Evolutionary conservation across 2,329 filamentous ascomycete genomes (phyloP).

Genomic region (Arthroderma uncinatum): DNA sequence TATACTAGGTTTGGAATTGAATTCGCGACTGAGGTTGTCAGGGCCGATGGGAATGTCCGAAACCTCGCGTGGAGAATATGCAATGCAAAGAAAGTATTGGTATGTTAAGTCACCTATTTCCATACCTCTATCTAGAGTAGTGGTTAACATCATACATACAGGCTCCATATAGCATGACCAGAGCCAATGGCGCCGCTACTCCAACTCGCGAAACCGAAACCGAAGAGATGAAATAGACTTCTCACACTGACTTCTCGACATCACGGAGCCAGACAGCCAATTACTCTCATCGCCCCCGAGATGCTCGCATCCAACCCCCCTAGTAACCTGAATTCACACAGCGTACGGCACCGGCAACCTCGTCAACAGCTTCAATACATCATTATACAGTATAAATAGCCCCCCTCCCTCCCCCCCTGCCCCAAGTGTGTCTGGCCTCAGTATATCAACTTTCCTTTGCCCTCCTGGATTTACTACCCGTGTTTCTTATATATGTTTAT

Average conservation of each 20-base stretch:
- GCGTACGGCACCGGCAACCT: too few species aligned
- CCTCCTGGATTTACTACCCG: too few species aligned
- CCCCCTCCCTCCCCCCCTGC: too few species aligned
- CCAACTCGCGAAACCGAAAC: slow-evolving; percentile 32
- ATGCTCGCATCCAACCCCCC: not conserved
- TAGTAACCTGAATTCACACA: too few species aligned
- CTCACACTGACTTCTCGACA: not conserved
- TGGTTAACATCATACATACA: slow-evolving; percentile 21
- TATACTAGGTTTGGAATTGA: slow-evolving; percentile 69
- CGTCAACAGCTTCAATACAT: not conserved
- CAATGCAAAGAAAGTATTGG: slow-evolving; percentile 89
- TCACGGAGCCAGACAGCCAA: not conserved
- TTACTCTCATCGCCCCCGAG: not conserved
- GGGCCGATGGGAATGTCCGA: slow-evolving; percentile 78
- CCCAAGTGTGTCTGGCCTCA: too few species aligned
- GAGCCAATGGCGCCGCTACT: slow-evolving; percentile 51
- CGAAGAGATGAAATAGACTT: not conserved
- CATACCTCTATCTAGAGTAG: slow-evolving; percentile 1
- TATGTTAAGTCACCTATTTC: slow-evolving; percentile 38
- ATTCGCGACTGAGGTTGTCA: slow-evolving; percentile 83
- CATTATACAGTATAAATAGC: not conserved
- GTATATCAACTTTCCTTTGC: too few species aligned
- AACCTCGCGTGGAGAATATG: slow-evolving; percentile 91
- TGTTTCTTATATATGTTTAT: too few species aligned
- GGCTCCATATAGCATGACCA: slow-evolving; percentile 63